phyloP scores from a whole-genome alignment of 768 basidiomycete species.

The Rhodotorula paludigena region DNA sequence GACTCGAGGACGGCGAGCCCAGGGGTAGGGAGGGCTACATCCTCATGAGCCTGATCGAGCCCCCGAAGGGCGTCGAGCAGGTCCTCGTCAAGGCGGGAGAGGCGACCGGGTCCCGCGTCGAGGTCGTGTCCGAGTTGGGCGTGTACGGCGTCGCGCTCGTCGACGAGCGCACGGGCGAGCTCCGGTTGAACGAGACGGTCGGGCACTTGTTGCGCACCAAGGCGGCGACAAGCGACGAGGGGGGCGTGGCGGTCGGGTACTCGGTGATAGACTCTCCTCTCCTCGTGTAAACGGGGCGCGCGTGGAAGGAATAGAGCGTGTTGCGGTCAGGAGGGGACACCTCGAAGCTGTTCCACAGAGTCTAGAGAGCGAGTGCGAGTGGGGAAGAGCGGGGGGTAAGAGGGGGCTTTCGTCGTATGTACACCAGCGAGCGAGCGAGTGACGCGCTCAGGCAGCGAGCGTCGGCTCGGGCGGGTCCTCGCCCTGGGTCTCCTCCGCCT shows the following conservation, averaged over 20 bases:
- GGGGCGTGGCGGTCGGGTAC: conserved; percentile 79
- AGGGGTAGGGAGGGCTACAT: conserved; percentile 79
- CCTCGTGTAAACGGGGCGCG: conserved; percentile 17
- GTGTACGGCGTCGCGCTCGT: conserved; percentile 87
- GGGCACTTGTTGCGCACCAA: conserved; percentile 88
- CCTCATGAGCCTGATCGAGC: conserved; percentile 84
- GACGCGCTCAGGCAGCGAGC: neutral
- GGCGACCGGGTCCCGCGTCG: conserved; percentile 55
- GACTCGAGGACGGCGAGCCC: conserved; percentile 32
- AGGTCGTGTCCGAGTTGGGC: conserved; percentile 83
- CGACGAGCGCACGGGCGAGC: conserved; percentile 47
- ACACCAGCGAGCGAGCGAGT: conserved; percentile 3
- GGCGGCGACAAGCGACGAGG: conserved; percentile 83
- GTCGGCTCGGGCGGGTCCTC: conserved; percentile 29
- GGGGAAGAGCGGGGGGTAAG: too few species aligned
- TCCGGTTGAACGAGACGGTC: conserved; percentile 59
- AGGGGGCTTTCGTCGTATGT: too few species aligned
- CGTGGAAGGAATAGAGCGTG: too few species aligned
- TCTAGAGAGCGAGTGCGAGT: too few species aligned
- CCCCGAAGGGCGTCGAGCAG: conserved; percentile 64
- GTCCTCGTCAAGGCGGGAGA: conserved; percentile 72
- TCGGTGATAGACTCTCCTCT: conserved; percentile 59
- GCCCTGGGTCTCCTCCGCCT: neutral
- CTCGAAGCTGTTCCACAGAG: too few species aligned
- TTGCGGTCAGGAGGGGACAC: too few species aligned